These are phyloP conservation scores for Trypanosoma caninum DNA, from an alignment of 208 protist genomes.

Conservation along the genomic window DNA sequence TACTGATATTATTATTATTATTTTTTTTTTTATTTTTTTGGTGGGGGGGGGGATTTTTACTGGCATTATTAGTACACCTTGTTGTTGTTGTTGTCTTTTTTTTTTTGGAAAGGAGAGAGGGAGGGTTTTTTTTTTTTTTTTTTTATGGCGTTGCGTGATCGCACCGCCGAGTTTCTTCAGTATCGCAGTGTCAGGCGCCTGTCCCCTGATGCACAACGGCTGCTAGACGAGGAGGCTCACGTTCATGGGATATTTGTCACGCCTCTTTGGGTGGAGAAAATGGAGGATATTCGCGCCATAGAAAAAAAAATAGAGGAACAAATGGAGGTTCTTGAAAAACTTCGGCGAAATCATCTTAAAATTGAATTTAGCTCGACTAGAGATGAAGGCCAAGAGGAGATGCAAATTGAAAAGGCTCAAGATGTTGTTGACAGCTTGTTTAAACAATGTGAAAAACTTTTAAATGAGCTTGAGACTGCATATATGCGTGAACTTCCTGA, in stretches of 20 bases:
- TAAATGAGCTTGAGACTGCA: slow-evolving; percentile 67
- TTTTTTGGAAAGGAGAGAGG: slow-evolving; percentile 33
- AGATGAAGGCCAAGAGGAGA: slow-evolving; percentile 77
- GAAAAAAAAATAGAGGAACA: slow-evolving; percentile 68
- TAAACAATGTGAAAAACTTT: slow-evolving; percentile 73
- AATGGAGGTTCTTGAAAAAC: slow-evolving; percentile 65
- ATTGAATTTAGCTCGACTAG: slow-evolving; percentile 86
- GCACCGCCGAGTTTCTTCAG: slow-evolving; percentile 83
- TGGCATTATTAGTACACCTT: too few species aligned
- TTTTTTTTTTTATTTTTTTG: too few species aligned
- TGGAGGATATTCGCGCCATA: slow-evolving; percentile 71
- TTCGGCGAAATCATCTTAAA: slow-evolving; percentile 83
- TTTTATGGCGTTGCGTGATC: slow-evolving; percentile 85
- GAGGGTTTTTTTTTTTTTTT: slow-evolving; percentile 1
- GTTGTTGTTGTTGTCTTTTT: slow-evolving; percentile 32
- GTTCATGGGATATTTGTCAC: slow-evolving; percentile 60
- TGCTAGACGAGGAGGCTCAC: slow-evolving; percentile 59
- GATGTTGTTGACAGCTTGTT: slow-evolving; percentile 84
- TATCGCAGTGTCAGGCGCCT: slow-evolving; percentile 62
- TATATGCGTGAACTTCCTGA: slow-evolving; percentile 80
- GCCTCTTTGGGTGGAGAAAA: slow-evolving; percentile 80
- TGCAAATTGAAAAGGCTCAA: slow-evolving; percentile 72
- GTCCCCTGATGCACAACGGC: slow-evolving; percentile 61
- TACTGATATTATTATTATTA: too few species aligned
- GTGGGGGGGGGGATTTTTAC: too few species aligned